These are phyloP conservation scores for Fistulinella cinereoalba DNA, from an alignment of 1,284 basidiomycete genomes.

Conservation along the genomic window DNA sequence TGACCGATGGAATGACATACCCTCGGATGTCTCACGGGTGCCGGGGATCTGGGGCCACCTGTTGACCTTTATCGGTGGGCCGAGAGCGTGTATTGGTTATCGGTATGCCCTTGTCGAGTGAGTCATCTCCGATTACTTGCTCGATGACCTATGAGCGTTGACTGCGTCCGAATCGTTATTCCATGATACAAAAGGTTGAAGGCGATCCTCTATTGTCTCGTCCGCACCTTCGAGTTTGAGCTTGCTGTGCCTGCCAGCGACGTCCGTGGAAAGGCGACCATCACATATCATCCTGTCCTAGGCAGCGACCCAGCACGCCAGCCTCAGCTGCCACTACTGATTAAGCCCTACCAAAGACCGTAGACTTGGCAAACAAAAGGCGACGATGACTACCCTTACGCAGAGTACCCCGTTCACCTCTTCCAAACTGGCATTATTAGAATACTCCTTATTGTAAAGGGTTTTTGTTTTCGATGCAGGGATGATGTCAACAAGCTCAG, in stretches of 20 bases:
- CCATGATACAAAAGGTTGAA: slow-evolving; percentile 45
- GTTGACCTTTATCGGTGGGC: slow-evolving; percentile 60
- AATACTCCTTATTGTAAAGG: too few species aligned
- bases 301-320: neutral
- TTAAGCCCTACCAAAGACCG: neutral
- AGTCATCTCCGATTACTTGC: slow-evolving; percentile 12
- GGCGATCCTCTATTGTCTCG: slow-evolving; percentile 38
- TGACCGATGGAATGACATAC: slow-evolving; percentile 55
- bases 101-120: slow-evolving; percentile 68
- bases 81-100: slow-evolving; percentile 65
- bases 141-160: neutral
- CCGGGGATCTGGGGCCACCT: slow-evolving; percentile 60
- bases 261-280: neutral
- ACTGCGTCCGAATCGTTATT: neutral
- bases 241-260: neutral
- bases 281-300: neutral
- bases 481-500: too few species aligned
- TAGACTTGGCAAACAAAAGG: too few species aligned
- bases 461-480: too few species aligned
- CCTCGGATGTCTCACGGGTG: slow-evolving; percentile 42
- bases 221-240: neutral
- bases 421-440: too few species aligned
- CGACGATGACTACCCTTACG: too few species aligned
- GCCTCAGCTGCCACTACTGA: neutral
- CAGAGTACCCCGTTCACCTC: too few species aligned